phyloP scores from a whole-genome alignment of 31 red algal species.

The Odonthalia washingtoniensis region DNA sequence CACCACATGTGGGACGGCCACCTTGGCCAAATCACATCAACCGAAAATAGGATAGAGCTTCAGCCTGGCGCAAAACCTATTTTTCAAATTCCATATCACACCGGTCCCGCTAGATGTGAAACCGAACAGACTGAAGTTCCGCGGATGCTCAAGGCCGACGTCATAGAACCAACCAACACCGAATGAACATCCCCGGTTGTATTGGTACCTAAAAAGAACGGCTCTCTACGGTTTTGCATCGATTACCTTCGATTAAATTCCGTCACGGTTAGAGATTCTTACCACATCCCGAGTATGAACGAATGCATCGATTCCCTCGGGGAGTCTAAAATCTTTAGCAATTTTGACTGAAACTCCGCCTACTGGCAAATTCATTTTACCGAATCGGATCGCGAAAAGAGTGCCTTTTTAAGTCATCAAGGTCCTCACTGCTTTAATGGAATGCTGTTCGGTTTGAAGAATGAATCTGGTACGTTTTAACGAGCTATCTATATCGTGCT shows the following conservation, averaged over 20 bases:
- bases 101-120: conserved; percentile 20
- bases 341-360: conserved; percentile 31
- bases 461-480: conserved; percentile 25
- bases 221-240: no score
- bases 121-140: conserved; percentile 18
- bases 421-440: neutral
- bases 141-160: neutral
- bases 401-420: neutral
- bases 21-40: no score
- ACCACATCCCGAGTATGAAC: conserved; percentile 32
- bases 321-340: conserved; percentile 29
- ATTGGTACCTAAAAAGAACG: no score
- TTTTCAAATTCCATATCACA: neutral
- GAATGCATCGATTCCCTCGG: conserved; percentile 46
- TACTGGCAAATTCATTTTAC: conserved; percentile 4
- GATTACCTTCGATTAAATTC: conserved; percentile 16
- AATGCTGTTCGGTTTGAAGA: conserved; percentile 22
- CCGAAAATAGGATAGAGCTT: conserved; percentile 28
- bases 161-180: no score
- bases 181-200: no score
- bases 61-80: conserved; percentile 23
- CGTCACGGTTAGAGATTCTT: conserved; percentile 13
- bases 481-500: conserved; percentile 22
- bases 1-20: no score
- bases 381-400: neutral